phyloP scores from a whole-genome alignment of 2,329 filamentous ascomycete species.

The Colletotrichum eremochloae region DNA sequence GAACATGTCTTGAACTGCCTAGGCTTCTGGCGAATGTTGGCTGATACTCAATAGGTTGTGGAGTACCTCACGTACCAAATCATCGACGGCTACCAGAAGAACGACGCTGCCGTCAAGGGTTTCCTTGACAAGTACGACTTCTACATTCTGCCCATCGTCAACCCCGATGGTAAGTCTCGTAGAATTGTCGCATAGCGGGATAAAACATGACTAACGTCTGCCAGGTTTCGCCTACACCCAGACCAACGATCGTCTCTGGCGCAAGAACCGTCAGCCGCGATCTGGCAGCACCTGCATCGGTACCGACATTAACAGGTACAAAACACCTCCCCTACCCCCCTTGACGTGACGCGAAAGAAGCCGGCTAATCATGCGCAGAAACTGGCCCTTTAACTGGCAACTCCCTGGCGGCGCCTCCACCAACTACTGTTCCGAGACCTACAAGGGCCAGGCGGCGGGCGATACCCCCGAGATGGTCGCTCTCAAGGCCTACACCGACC shows the following conservation, averaged over 20 bases:
- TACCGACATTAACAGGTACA: constrained; percentile 66
- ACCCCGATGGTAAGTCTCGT: constrained; percentile 65
- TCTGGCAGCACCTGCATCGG: constrained; percentile 60
- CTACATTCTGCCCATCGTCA: constrained; percentile 73
- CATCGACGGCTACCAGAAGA: constrained; percentile 59
- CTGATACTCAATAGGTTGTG: constrained; percentile 49
- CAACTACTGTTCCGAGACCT: constrained; percentile 65
- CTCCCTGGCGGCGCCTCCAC: constrained; percentile 63
- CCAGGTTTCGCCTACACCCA: constrained; percentile 72
- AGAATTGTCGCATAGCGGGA: background rate
- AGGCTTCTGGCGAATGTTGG: background rate
- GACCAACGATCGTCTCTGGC: constrained; percentile 70
- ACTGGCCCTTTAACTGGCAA: constrained; percentile 70
- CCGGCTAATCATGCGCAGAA: constrained; percentile 44
- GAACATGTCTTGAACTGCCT: background rate
- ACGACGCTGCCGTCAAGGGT: constrained; percentile 53
- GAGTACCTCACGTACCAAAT: constrained; percentile 67
- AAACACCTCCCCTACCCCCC: background rate
- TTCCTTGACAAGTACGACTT: constrained; percentile 75
- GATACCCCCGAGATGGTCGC: constrained; percentile 66
- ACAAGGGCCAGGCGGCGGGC: constrained; percentile 57
- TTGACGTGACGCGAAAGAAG: background rate
- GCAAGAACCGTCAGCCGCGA: constrained; percentile 67
- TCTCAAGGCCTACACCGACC: constrained; percentile 56
- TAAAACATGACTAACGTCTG: background rate